Evolutionary conservation across 1,284 basidiomycete species (phyloP), one percentile per base, ranked within the genome.

Genomic region (Ganoderma sp.): DNA sequence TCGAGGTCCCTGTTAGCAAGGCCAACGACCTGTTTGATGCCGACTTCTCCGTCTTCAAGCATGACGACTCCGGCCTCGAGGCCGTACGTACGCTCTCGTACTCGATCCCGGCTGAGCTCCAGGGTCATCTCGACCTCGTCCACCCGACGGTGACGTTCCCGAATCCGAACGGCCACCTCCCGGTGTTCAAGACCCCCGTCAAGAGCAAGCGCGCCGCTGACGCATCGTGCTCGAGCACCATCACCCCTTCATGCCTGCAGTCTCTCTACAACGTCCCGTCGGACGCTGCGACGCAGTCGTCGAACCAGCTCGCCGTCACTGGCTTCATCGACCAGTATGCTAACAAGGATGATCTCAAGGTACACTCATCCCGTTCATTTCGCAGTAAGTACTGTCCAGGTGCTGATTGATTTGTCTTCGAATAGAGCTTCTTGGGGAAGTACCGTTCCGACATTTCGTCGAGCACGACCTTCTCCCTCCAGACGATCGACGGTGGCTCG

Each of bases 251-350:
- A 0, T 90, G 88, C 73, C 75, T 90, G 64, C 78, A 83, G 66
- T 80, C 80, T 3, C 70, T 89, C 43, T 90, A 89, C 76, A 85
- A 84, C 15, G 79, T 79, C 19, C 73, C 73, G 6, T 87, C 87
- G 67, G 81, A 82, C 0, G 83, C 84, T 5, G 74, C 76, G 4
- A 79, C 84, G 3, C 80, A 83, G 7, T 76, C 73, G 28, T 78
- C 73, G 28, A 89, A 87, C 75, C 82, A 78, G 54, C 80, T 90
- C 50, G 88, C 85, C 59, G 82, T 89, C 63, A 84, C 84, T 32
- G 88, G 88, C 10, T 89, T 86, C 72, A 81, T 88, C 19, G 75
- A 82, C 4, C 79, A 87, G 71, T 88, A 79, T 73, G 87, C 85
- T 3, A 87, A 83, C 75, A 74, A 77, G 60, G 81, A 81, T 19